Base-by-base conservation (phyloP, 1,284 basidiomycete genomes). In the Veloboletus limbatus region DNA sequence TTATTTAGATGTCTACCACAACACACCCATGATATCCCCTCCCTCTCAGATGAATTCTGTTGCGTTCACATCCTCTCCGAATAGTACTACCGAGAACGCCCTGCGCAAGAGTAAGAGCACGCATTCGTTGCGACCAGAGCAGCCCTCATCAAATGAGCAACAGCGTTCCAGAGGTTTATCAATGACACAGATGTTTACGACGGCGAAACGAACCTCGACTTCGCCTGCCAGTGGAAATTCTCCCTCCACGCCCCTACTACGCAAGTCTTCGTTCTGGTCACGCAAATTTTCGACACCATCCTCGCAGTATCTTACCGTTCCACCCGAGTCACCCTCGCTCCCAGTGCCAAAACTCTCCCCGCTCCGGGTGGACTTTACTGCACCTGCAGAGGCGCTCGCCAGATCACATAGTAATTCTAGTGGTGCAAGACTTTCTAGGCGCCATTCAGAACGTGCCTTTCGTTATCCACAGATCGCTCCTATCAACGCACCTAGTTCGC, bases 251-350 rank as follows among this genome's bases (percentile, higher is more conserved):
- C 56, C 65, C 7, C 56, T 85, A 34, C 64, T 71, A 26, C 76
- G 81, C 40, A 79, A 76, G 58, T 57, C 79, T 17, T 87, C 76
- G 0, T 78, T 79, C 49, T 78, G 77, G 75, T 69, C 67, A 22
- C 66, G 75, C 17, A 76, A 64, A 51, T 58, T 53, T 53, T 66
- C 41, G 54, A 37, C 55, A 57, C 34, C 54, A 44, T 40, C 62
- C 8, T 39, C 50, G 25, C 60, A 54, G 36, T 51, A 50, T 44
- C 57, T 47, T 27, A 36, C 54, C 40, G 53, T 48, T 28, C 61
- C 66, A 25, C 40, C 54, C 32, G 62, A 54, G n/a, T 57, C 60
- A 17, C 69, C 71, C 0, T 69, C 71, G 2, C 70, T 81, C 40
- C 80, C 79, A 32, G 57, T 66, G 8, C 56, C 79, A 18, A 74